phyloP scores from a whole-genome alignment of 805 yeast species.

The Clavispora carvajalis region DNA sequence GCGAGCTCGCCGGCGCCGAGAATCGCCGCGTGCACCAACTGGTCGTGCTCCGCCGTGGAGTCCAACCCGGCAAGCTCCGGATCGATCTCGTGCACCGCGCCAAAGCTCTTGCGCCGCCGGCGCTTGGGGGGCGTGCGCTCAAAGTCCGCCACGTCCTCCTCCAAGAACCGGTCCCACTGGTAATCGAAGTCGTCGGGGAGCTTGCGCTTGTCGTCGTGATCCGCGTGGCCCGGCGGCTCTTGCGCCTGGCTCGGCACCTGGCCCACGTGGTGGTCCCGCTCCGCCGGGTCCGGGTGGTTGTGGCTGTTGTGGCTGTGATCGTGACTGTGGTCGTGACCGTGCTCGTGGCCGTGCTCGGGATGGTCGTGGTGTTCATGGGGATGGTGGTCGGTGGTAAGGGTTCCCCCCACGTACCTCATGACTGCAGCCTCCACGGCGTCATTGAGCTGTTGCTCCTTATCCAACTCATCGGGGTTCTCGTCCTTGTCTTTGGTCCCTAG shows the following conservation, averaged over 20 bases:
- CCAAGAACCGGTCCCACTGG: slow-evolving; percentile 41
- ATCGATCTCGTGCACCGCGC: slow-evolving; percentile 23
- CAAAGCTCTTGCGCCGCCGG: slow-evolving; percentile 6
- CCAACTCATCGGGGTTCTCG: slow-evolving; percentile 1
- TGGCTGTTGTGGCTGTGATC: slow-evolving; percentile 12
- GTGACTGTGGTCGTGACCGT: neutral
- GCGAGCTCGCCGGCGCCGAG: slow-evolving; percentile 64
- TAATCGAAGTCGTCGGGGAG: slow-evolving; percentile 38
- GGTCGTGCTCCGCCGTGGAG: slow-evolving; percentile 49
- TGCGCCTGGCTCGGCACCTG: neutral
- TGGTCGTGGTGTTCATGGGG: neutral
- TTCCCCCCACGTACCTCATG: slow-evolving; percentile 64
- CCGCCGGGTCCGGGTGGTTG: neutral
- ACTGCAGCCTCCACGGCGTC: slow-evolving; percentile 76
- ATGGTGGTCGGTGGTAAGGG: slow-evolving; percentile 31
- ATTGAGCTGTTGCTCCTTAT: slow-evolving; percentile 34
- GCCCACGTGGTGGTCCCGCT: neutral
- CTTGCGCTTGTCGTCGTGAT: slow-evolving; percentile 7
- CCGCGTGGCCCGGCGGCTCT: slow-evolving; percentile 4
- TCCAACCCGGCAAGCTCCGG: slow-evolving; percentile 35
- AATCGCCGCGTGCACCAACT: slow-evolving; percentile 64
- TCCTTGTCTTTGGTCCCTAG: slow-evolving; percentile 26
- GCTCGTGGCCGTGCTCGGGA: neutral
- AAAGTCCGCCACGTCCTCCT: slow-evolving; percentile 18
- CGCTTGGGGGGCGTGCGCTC: slow-evolving; percentile 12